Base-by-base conservation (phyloP, 2,329 filamentous ascomycete species). In the Trichoderma koningii region DNA sequence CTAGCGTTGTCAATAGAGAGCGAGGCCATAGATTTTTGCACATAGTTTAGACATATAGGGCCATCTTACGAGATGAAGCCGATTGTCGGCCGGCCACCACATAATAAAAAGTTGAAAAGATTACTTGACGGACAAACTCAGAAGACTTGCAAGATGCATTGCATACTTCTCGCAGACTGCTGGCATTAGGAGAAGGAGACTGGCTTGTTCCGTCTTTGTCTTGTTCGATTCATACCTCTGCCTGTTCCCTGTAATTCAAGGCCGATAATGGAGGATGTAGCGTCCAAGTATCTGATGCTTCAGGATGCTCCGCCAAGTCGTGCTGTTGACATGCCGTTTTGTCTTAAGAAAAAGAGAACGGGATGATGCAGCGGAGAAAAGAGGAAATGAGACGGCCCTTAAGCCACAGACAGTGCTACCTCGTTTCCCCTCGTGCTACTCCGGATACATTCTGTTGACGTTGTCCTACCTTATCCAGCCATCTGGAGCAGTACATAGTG, bases 1-100 rank as follows among this genome's bases (percentile, higher is more conserved):
- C 55, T 68, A 64, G 50, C 62, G 34, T 41, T 64, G 64, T 64
- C 55, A 55, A 65, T 52, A 65, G 17, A 44, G 55, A 59, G 23
- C 51, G 57, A 19, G 45, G 28, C 10, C 44, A 51, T 63, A 55
- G 50, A 63, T n/a, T 30, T 53, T 10, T 34, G 26, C 42, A 51
- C 42, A 38, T 12, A 34, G 30, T 62, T 38, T 61, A 55, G 60
- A 63, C 60, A 47, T 62, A 26, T 63, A 55, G 50, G 26, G 41
- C 50, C 41, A 4, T 45, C 60, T 55, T 47, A 55, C 60, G 26
- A 28, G 44, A 30, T 38, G 50, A 63, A 21, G 23, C 26, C 50
- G 23, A 42, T 47, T 21, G 38, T 41, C 26, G 42, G 60, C 15
- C 10, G 26, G 28, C 41, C 26, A 34, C 21, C n/a, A 30, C 10